phyloP scores from a whole-genome alignment of 2,329 filamentous ascomycete species.

The Pseudogymnoascus sp. region DNA sequence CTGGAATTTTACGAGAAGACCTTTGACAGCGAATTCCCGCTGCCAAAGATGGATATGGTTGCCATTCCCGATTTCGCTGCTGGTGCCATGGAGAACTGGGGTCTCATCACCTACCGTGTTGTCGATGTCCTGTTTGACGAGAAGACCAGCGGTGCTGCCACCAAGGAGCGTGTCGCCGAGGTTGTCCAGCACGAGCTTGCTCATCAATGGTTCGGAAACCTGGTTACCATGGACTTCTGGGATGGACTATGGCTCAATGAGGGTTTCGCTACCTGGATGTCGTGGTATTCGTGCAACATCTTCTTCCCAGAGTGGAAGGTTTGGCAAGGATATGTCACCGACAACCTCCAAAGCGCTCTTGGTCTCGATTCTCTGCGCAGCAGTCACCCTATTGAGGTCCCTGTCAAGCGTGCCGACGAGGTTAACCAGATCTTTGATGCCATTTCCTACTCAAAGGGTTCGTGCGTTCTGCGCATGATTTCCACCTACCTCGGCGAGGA shows the following conservation, averaged over 20 bases:
- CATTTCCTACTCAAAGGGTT: slow-evolving; percentile 96
- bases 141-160: slow-evolving; percentile 79
- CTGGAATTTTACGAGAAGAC: slow-evolving; percentile 93
- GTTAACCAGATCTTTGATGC: slow-evolving; percentile 98
- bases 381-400: slow-evolving; percentile 94
- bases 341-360: slow-evolving; percentile 82
- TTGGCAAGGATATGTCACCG: slow-evolving; percentile 90
- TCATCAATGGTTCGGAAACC: slow-evolving; percentile 96
- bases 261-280: slow-evolving; percentile 88
- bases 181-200: slow-evolving; percentile 95
- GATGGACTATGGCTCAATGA: slow-evolving; percentile 95
- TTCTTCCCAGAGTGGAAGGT: slow-evolving; percentile 99
- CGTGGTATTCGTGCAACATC: slow-evolving; percentile 84
- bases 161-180: slow-evolving; percentile 88
- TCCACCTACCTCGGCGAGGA: slow-evolving; percentile 93
- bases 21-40: slow-evolving; percentile 77
- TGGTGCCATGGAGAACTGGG: slow-evolving; percentile 98
- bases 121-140: slow-evolving; percentile 88
- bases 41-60: slow-evolving; percentile 95
- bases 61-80: slow-evolving; percentile 94
- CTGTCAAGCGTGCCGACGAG: slow-evolving; percentile 89
- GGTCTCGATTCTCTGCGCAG: slow-evolving; percentile 84
- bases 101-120: slow-evolving; percentile 87
- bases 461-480: slow-evolving; percentile 93
- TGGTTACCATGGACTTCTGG: slow-evolving; percentile 99